Evolutionary conservation across 164 flowering plant genomes (phyloP), one percentile per base, ranked within the genome.

Genomic region (Aristolochia contorta): DNA sequence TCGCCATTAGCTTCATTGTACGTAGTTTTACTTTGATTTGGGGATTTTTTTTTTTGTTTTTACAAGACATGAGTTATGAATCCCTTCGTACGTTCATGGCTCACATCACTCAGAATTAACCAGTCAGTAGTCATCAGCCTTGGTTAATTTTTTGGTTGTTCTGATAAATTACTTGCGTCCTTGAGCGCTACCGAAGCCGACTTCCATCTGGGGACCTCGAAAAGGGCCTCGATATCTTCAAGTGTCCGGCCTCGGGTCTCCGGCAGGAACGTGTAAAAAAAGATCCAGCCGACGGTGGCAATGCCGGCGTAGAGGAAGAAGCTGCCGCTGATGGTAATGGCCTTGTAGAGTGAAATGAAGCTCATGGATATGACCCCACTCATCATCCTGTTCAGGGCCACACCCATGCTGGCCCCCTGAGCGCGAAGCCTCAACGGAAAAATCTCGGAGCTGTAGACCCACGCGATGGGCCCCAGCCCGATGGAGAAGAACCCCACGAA

Each of bases 381-480:
- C 18, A 47, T 56, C 8, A 65, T n/a, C 8, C 80, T 47, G 37
- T 77, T 77, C 33, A 66, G 50, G 6, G 75, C 77, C 18, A 71
- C 70, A 3, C 71, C 77, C 30, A 74, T 52, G 33, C 75, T 61
- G 1, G 59, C n/a, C 0, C 80, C 80, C 48, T 73, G 75, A 0
- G 80, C 80, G 32, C 80, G 61, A 1, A 76, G 53, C 72, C 75
- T 67, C 58, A 76, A 51, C n/a, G 79, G 80, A 56, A 77, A 71
- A 4, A 75, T 69, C 75, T 78, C 82, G 13, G 82, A 78, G 57
- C 72, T 69, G 56, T 78, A 77, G 16, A 77, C 80, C 80, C 80
- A 77, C 5, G 80, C 24, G 16, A 74, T 69, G 9, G 80, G 80
- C 4, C 80, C 77, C 47, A 77, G 37, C 49, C 80, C 80, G 0